Base-by-base conservation (phyloP, 345 rosid species). In the Acer yangbiense region DNA sequence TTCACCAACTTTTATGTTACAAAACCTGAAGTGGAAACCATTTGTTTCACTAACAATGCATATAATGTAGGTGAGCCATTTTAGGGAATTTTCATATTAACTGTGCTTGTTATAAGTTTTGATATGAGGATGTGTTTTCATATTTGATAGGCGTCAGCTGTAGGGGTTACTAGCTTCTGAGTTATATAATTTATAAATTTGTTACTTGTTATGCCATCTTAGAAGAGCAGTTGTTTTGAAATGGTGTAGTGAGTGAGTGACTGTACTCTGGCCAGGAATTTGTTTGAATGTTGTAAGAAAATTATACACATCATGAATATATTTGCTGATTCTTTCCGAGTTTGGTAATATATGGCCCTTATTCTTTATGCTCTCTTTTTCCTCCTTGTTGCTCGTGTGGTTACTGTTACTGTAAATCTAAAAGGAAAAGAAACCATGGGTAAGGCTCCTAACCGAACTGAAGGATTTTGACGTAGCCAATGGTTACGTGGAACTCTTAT, bases 11-110 rank as follows among this genome's bases (percentile, higher is more conserved):
- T 46, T 52, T 79, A 72, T 50, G 44, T 50, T 32, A 21, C 25
- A 13, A 67, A 62, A 46, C 68, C 35, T 65, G 62, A 5, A 68
- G 73, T 60, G 46, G 65, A 69, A 72, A 9, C 57, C 68, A 68
- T 73, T 68, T 35, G 25, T 78, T 75, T 46, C 21, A 78, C 54
- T 48, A 7, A 9, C 64, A 32, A 71, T 21, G 10, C 29, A 32
- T 63, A 52, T 23, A 29, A 18, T 44, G 25, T 35, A 71, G 76
- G 60, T 39, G 44, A 75, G 17, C 21, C n/a, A 48, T 6, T 72
- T 66, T 65, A 67, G 77, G 72, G 70, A 77, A 52, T 48, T 48
- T 55, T 74, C 52, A 57, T 21, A 20, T 55, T 21, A 69, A n/a
- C 48, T 41, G 9, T 20, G 54, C 60, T 58, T 41, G 41, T 3